These are phyloP conservation scores for Cyphellophora europaea DNA, from an alignment of 2,329 filamentous ascomycete species.

Conservation along the genomic window DNA sequence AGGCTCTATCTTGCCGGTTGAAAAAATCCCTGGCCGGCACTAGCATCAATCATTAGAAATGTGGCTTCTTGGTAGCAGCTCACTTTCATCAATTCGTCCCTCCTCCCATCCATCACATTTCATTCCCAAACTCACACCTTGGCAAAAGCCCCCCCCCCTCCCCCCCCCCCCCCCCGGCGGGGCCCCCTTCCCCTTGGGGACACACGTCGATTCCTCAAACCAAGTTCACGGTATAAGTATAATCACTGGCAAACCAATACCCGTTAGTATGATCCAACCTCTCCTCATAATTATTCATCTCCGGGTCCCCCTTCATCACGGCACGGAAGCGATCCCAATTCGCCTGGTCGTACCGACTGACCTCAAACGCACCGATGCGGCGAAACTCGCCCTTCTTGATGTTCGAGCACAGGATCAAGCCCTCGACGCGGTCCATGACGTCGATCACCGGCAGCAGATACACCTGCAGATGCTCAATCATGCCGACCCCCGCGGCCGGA, in stretches of 20 bases:
- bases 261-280: slow-evolving; percentile 18
- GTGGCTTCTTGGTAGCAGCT: too few relatives aligned
- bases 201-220: too few relatives aligned
- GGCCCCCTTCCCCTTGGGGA: too few relatives aligned
- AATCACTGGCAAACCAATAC: slow-evolving; percentile 20
- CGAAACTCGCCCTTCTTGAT: slow-evolving; percentile 19
- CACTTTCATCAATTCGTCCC: too few relatives aligned
- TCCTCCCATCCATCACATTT: too few relatives aligned
- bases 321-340: slow-evolving; percentile 19
- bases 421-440: slow-evolving; percentile 18
- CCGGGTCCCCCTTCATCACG: slow-evolving; percentile 18
- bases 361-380: slow-evolving; percentile 16
- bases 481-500: slow-evolving; percentile 7
- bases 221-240: slow-evolving; percentile 19
- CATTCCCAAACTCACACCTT: too few relatives aligned
- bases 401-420: slow-evolving; percentile 17
- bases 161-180: too few relatives aligned
- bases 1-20: too few relatives aligned
- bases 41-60: too few relatives aligned
- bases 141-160: too few relatives aligned
- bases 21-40: too few relatives aligned
- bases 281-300: slow-evolving; percentile 18
- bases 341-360: slow-evolving; percentile 14
- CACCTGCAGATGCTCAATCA: slow-evolving; percentile 17
- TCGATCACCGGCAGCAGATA: slow-evolving; percentile 18